Evolutionary conservation across 495 filamentous ascomycete genomes (phyloP).

Genomic region (Tuber indicum): DNA sequence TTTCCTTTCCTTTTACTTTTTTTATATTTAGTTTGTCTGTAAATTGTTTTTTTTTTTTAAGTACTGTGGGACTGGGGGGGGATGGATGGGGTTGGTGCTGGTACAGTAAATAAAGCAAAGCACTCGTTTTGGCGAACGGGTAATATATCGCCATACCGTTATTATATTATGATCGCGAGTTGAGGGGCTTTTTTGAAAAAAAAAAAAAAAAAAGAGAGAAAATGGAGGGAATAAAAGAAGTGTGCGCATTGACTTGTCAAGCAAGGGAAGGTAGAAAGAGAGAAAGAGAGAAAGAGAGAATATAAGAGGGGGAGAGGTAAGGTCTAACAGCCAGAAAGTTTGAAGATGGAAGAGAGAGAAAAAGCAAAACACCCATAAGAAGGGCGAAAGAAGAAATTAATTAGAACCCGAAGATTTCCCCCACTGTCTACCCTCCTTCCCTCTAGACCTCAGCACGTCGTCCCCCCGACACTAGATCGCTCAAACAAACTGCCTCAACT

Average conservation of each 20-base stretch:
- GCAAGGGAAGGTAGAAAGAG: not conserved
- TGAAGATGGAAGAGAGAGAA: not conserved
- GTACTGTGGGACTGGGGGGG: not conserved
- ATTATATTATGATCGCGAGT: not conserved
- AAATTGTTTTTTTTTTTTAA: not conserved
- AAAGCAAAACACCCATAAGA: not conserved
- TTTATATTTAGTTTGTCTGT: conserved; percentile 4
- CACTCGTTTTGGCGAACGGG: not conserved
- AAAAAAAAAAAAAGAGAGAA: not conserved
- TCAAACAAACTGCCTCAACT: conserved; percentile 40
- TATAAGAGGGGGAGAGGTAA: not conserved
- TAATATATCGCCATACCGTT: not conserved
- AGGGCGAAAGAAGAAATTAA: not conserved
- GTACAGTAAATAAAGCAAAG: not conserved
- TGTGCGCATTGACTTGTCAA: not conserved
- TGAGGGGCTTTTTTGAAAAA: not conserved
- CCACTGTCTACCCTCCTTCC: not conserved
- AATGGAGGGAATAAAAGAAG: not conserved
- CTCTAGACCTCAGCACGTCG: not conserved
- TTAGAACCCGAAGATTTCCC: not conserved
- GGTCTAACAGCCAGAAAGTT: conserved; percentile 1
- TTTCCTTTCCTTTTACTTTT: not conserved
- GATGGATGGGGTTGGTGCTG: not conserved
- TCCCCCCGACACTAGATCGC: not conserved
- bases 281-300: not conserved